phyloP scores from a whole-genome alignment of 2,329 filamentous ascomycete genomes.

The Exophiala phaeomuriformis region DNA sequence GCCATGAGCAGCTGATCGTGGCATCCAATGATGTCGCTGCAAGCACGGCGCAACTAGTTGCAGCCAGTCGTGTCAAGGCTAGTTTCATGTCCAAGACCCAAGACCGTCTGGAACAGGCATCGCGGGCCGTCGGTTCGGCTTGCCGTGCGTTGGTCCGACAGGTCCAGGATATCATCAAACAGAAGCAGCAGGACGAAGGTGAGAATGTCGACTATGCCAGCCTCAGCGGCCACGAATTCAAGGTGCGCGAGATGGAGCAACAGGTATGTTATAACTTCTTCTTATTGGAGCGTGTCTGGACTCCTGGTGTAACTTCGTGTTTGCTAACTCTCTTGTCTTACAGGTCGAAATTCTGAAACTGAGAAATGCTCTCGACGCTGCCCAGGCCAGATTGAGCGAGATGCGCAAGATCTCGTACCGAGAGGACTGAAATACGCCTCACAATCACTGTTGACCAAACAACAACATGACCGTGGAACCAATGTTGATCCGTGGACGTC shows the following conservation, averaged over 20 bases:
- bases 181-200: slow-evolving; percentile 68
- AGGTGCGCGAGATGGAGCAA: slow-evolving; percentile 98
- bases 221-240: slow-evolving; percentile 91
- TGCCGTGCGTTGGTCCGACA: slow-evolving; percentile 84
- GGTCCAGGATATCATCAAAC: slow-evolving; percentile 88
- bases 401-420: slow-evolving; percentile 97
- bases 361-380: slow-evolving; percentile 74
- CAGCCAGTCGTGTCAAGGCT: slow-evolving; percentile 91
- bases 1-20: slow-evolving; percentile 92
- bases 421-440: slow-evolving; percentile 49
- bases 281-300: slow-evolving; percentile 13
- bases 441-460: no score
- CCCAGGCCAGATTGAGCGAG: slow-evolving; percentile 78
- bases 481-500: no score
- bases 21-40: slow-evolving; percentile 96
- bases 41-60: slow-evolving; percentile 91
- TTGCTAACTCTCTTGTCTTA: slow-evolving; percentile 10
- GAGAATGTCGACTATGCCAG: slow-evolving; percentile 82
- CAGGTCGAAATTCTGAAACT: slow-evolving; percentile 96
- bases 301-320: slow-evolving; percentile 18
- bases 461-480: no score
- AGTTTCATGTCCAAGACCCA: slow-evolving; percentile 97
- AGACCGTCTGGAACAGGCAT: slow-evolving; percentile 80
- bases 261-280: slow-evolving; percentile 59
- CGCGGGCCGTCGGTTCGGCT: slow-evolving; percentile 83